Evolutionary conservation across 305 asterid genomes (phyloP), one percentile per base, ranked within the genome.

Genomic region (Solanum hybrid): DNA sequence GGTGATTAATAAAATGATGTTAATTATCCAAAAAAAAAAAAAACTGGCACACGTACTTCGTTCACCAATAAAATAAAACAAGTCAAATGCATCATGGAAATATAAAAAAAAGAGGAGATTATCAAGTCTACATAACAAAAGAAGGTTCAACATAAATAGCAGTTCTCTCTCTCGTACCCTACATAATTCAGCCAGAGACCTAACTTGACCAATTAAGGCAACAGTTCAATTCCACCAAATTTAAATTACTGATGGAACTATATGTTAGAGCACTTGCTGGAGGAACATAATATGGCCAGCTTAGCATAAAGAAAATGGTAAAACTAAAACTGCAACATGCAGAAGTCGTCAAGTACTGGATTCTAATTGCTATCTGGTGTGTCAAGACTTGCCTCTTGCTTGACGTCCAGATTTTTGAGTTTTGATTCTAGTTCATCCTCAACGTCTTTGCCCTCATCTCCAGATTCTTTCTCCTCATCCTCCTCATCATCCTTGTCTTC

Each of bases 391-490:
- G 88, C 93, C 64, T 93, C 95, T 90, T 92, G 80, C 79, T 93
- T 95, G 88, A 96, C 98, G 80, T 91, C 97, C 77, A 97, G 98
- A 36, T 91, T 97, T 89, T 93, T 92, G 82, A 97, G 97, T 88
- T 92, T 94, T 22, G 93, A 93, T 92, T 91, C 98, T 89, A 97
- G 79, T 82, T 96, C 99, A 89, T 94, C 92, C 69, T 93, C 95
- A 87, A 91, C 91, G 11, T 90, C 96, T 27, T 91, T 96, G 36
- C 89, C 96, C 86, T 92, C 97, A 88, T 94, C 97, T 78, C 92
- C 94, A 7, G 95, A 95, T 82, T 92, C 98, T 88, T 93, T 92
- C 87, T 94, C 94, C 19, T 95, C 94, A 6, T 95, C 90, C 31
- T 89, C 91, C 87, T 93, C 94, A 9, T 95, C 94, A 12, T 94